Evolutionary conservation across 2,329 filamentous ascomycete genomes (phyloP).

Genomic region (Penicillium corylophilum): DNA sequence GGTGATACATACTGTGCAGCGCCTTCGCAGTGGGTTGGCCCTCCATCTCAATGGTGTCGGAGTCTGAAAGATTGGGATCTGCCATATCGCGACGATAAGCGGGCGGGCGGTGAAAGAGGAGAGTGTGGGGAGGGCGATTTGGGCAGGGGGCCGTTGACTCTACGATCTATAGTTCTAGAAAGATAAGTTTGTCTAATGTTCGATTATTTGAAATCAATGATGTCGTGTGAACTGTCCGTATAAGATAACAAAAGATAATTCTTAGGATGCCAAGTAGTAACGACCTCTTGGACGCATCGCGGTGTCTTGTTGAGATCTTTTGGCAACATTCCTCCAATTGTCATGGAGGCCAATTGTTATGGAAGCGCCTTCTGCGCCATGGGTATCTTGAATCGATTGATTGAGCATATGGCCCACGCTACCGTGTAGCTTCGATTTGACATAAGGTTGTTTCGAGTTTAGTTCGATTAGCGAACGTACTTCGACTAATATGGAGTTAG

Average conservation of each 20-base stretch:
- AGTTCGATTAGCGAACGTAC: slow-evolving; percentile 45
- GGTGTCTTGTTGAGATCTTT: background rate
- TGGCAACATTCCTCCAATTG: background rate
- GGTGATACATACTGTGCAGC: slow-evolving; percentile 26
- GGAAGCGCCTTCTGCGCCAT: background rate
- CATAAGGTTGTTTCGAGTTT: background rate
- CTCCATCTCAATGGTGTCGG: slow-evolving; percentile 28
- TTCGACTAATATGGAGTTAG: slow-evolving; percentile 40
- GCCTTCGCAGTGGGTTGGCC: slow-evolving; percentile 30
- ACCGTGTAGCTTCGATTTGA: background rate
- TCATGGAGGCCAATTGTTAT: background rate
- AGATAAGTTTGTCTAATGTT: background rate
- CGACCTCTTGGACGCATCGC: background rate
- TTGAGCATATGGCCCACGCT: background rate
- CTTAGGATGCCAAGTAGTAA: background rate
- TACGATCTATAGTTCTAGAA: background rate
- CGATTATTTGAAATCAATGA: background rate
- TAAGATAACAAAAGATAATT: background rate
- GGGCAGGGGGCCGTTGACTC: background rate
- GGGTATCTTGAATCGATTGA: background rate
- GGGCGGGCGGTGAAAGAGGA: background rate
- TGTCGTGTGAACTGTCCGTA: background rate
- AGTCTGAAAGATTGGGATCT: background rate
- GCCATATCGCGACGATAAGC: background rate
- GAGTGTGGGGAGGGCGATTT: background rate